Evolutionary conservation across 805 yeast species (phyloP).

Genomic region (Wickerhamiella parazyma): DNA sequence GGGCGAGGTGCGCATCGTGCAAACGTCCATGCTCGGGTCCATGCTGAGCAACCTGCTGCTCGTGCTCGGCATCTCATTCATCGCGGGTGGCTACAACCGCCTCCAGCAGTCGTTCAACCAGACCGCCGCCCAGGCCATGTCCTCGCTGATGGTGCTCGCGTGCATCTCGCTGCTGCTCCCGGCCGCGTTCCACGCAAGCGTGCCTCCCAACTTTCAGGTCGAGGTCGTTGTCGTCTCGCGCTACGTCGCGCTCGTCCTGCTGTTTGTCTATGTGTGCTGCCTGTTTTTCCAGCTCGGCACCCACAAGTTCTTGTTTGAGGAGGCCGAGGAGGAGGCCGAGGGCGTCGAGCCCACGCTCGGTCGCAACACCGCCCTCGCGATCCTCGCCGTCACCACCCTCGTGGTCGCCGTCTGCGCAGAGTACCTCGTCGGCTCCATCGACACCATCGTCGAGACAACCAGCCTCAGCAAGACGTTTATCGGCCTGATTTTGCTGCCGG

Average conservation of each 20-base stretch:
- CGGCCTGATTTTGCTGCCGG: constrained; percentile 86
- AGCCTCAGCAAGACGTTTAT: constrained; percentile 91
- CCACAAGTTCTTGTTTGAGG: constrained; percentile 57
- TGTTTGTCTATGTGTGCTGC: constrained; percentile 64
- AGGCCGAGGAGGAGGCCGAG: constrained; percentile 26
- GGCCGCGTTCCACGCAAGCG: constrained; percentile 79
- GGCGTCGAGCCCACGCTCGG: constrained; percentile 33
- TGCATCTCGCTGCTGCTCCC: constrained; percentile 83
- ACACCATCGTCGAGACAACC: constrained; percentile 66
- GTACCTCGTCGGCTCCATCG: constrained; percentile 84
- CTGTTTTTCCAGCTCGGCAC: constrained; percentile 80
- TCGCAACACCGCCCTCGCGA: constrained; percentile 37
- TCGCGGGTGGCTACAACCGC: constrained; percentile 82
- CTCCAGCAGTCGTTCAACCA: constrained; percentile 82
- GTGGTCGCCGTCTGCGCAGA: constrained; percentile 87
- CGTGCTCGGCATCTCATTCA: constrained; percentile 90
- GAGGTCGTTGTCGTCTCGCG: constrained; percentile 65
- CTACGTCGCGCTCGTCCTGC: constrained; percentile 68
- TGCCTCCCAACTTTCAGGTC: constrained; percentile 27
- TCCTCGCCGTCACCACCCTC: constrained; percentile 53
- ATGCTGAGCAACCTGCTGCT: constrained; percentile 75
- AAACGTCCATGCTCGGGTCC: constrained; percentile 94
- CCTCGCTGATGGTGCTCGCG: constrained; percentile 81
- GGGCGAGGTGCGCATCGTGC: constrained; percentile 85
- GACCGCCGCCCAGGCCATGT: constrained; percentile 97